Base-by-base conservation (phyloP, 345 rosid genomes). In the Salix dunnii region DNA sequence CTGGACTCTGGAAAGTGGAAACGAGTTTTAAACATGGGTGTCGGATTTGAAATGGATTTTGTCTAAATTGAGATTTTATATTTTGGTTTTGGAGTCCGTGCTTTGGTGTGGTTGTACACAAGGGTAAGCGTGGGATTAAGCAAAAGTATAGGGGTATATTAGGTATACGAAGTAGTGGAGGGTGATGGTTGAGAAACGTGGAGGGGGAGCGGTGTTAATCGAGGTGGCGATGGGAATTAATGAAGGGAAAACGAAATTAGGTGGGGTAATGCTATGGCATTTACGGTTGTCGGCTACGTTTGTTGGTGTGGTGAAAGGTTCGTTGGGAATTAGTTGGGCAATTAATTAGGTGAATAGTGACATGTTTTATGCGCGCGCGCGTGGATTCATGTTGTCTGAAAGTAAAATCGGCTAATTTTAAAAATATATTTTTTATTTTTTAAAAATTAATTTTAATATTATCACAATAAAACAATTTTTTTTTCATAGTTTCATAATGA, bases 241-340 rank as follows among this genome's bases (percentile, higher is more conserved):
- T 80, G 67, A 68, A 3, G 76, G 42, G 53, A 68, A 49, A 17
- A n/a, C 46, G 13, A 28, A 5, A 21, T 65, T 40, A 81, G 85
- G 76, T 1, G 28, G 20, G 18, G 5, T 38, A 63, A 27, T 18
- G 31, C 53, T 31, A 65, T 27, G 65, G 84, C 80, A 84, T 71
- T 83, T 74, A 82, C 55, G 33, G 35, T 7, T 67, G 88, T 83
- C 84, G 88, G 84, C 81, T 67, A 46, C 31, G 83, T 80, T 83
- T 72, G 88, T 83, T 78, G 81, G 79, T 7, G 10, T 13, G 76
- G 67, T 21, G 0, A 23, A n/a, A 61, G 40, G 68, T 11, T 42
- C 13, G 71, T 68, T 75, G 70, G 75, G 76, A 68, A 77, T 85
- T 85, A 27, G 71, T 71, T 70, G 69, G 46, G 36, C 12, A 38